Evolutionary conservation across 306 rosid genomes (phyloP), one percentile per base, ranked within the genome.

Genomic region (Cicer arietinum): DNA sequence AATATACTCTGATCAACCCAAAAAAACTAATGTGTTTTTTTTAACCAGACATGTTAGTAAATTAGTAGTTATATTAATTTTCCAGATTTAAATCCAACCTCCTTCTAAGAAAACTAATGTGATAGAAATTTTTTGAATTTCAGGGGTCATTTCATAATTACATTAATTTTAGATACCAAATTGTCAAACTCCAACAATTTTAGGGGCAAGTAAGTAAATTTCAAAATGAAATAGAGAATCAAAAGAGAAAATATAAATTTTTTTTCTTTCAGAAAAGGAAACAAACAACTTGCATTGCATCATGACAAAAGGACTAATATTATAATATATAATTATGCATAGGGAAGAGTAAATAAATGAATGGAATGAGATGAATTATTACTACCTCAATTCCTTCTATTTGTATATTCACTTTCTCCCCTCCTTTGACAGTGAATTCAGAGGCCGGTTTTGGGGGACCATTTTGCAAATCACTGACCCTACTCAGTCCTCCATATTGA

Each of bases 361-460:
- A 48, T 17, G 37, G 0, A 30, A 71, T 17, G 75, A 75, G 67
- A 25, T 71, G 71, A 67, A 74, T 78, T 22, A 74, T 82, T 48
- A 41, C 53, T 52, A 69, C 99, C 99, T 94, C 99, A 80, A 94
- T 92, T 74, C 99, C 99, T 86, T 92, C 99, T 7, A 94, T 90
- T 81, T 94, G 96, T 50, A 94, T 92, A 85, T 94, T 94, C 70
- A 94, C 97, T 83, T 88, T 94, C 93, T 92, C 99, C 16, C 99
- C 97, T 45, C 99, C 99, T 79, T 94, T 94, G 57, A 94, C 91
- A n/a, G 89, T 85, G 87, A 94, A 94, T 81, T 94, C 99, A 8
- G 99, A 94, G 52, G 99, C 97, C 6, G 97, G 93, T 71, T 94
- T 94, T 8, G 96, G 96, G 60, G 96, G 97, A 60, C 92, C 97